A percentile compares a stretch with the other conserved stretches of the same genome.
Conservation (phyloP, 2,329 filamentous ascomycete genomes). For the Orbilia quercus region DNA sequence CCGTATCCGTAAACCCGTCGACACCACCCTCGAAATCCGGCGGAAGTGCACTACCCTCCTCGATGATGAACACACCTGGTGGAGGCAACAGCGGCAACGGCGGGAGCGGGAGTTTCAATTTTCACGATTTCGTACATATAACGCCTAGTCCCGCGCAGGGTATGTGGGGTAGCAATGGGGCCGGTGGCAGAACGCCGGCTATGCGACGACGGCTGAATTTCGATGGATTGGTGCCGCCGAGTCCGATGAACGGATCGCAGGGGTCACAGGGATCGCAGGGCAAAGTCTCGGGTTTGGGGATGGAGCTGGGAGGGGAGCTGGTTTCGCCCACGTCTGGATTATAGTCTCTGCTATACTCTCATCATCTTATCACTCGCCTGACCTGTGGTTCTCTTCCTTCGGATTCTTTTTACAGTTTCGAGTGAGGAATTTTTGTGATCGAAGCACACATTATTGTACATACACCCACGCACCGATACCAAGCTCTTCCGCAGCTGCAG, state of each 20-base stretch:
- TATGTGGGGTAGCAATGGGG: conserved; percentile 71
- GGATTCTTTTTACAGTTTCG: background rate
- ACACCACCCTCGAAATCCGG: conserved; percentile 66
- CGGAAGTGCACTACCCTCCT: conserved; percentile 77
- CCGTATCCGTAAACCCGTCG: conserved; percentile 63
- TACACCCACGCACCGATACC: background rate
- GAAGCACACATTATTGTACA: background rate
- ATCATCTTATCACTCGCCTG: too few relatives aligned
- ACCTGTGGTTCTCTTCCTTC: too few relatives aligned
- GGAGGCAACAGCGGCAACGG: conserved; percentile 64
- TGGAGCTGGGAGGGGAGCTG: conserved; percentile 55
- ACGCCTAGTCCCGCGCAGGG: conserved; percentile 94
- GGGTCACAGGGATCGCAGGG: conserved; percentile 48
- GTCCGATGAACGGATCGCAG: conserved; percentile 48
- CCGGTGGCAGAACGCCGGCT: conserved; percentile 68
- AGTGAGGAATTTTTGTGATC: background rate
- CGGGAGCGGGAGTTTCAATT: conserved; percentile 76
- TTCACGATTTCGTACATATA: conserved; percentile 96
- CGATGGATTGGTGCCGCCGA: conserved; percentile 74
- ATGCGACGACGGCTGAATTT: conserved; percentile 79
- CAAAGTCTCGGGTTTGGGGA: conserved; percentile 38
- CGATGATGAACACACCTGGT: conserved; percentile 87
- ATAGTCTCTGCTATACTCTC: background rate
- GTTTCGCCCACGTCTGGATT: conserved; percentile 53
- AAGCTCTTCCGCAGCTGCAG: background rate